Evolutionary conservation across 2,329 filamentous ascomycete genomes (phyloP).

Genomic region (Pestalotiopsis sp.): DNA sequence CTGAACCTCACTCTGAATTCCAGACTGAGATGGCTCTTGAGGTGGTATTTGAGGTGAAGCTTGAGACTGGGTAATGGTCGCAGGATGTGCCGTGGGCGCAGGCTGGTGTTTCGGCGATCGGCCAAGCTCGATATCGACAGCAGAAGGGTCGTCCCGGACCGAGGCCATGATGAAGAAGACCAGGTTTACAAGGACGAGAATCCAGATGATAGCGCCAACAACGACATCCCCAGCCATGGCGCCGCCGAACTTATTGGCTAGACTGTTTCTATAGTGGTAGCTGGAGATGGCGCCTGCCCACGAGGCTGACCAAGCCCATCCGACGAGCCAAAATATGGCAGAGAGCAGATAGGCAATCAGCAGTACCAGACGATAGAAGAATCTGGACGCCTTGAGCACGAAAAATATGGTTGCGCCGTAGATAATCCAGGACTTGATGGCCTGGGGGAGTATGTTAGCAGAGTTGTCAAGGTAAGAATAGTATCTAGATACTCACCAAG

Average conservation of each 20-base stretch:
- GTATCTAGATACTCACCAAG: slow-evolving; percentile 36
- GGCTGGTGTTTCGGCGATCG: slow-evolving; percentile 12
- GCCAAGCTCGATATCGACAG: slow-evolving; percentile 29
- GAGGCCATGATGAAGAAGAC: slow-evolving; percentile 39
- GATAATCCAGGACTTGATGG: slow-evolving; percentile 40
- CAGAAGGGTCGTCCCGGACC: slow-evolving; percentile 21
- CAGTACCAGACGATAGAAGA: slow-evolving; percentile 39
- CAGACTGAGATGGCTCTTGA: background rate
- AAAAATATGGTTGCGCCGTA: slow-evolving; percentile 37
- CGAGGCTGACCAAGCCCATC: slow-evolving; percentile 42
- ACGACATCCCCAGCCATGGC: slow-evolving; percentile 40
- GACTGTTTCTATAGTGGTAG: slow-evolving; percentile 18
- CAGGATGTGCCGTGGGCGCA: background rate
- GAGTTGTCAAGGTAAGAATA: background rate
- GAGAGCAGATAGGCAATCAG: slow-evolving; percentile 35
- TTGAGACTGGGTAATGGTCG: background rate
- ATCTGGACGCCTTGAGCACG: slow-evolving; percentile 34
- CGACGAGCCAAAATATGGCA: slow-evolving; percentile 45
- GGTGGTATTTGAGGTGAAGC: background rate
- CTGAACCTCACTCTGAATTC: too few species aligned
- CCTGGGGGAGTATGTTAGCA: slow-evolving; percentile 24
- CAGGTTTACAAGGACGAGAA: slow-evolving; percentile 38
- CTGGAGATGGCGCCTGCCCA: slow-evolving; percentile 30
- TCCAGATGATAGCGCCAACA: slow-evolving; percentile 42
- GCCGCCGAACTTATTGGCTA: slow-evolving; percentile 27